Evolutionary conservation across 352 stramenopile species (phyloP), one percentile per base, ranked within the genome.

Genomic region (Pythium grandisporangium): DNA sequence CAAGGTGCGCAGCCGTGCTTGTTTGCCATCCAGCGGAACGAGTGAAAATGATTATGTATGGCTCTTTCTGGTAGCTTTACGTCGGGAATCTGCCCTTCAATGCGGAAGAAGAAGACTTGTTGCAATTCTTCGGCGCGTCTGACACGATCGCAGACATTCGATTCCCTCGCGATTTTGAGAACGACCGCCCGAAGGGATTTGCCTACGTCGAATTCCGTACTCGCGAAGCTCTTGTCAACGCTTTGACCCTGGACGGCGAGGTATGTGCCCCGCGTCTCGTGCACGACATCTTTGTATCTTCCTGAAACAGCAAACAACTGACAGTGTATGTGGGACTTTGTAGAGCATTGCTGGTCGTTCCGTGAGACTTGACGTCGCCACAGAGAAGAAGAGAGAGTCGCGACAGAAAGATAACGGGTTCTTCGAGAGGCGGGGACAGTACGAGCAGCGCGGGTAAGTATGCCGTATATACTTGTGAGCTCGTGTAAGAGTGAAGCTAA

Each of bases 131-230:
- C 11, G 66, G 68, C 10, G 25, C n/a, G 11, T 35, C 61, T 3
- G 45, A 83, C 2, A 57, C 66, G 13, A 75, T 93, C 42, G 53
- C 38, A 21, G 71, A 93, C 51, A 78, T 94, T 20, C 77, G 67
- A 30, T 66, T 91, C 50, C 73, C 66, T 24, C 53, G 63, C n/a
- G 77, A 94, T 45, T 61, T 48, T 21, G 61, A 81, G 16, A 53
- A 52, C n/a, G 64, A 85, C 48, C 72, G 74, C 13, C 66, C 73
- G 16, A 88, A 86, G 58, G 82, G 82, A 34, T 87, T 88, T 51
- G 82, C 79, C 13, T 94, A 92, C 59, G 75, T 94, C 6, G 79
- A 93, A 53, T 93, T 93, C 44, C 48, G 48, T 10, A 58, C 71
- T 23, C 80, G 72, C 35, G 70, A 93, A 23, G 52, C 63, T 32